Evolutionary conservation across 805 yeast genomes (phyloP), one percentile per base, ranked within the genome.

Genomic region (Candida odintsovae): DNA sequence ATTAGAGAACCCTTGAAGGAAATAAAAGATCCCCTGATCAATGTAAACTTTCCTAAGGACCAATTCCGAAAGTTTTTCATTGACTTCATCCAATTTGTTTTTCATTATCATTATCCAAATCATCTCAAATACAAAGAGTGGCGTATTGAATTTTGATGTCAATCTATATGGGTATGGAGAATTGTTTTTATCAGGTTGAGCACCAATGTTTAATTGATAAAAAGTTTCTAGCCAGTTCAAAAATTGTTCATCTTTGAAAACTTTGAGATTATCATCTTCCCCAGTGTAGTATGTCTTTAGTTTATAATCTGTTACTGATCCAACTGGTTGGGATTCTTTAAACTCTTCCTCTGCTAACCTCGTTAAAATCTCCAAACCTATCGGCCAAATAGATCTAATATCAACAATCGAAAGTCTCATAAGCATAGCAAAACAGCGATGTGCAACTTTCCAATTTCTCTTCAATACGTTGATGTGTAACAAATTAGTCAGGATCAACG

Each of bases 311-410:
- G 44, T 26, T 2, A 42, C 31, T 3, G 29, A 23, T 2, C 19
- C 42, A n/a, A 46, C 48, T 3, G 47, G 51, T 12, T 48, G 31
- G 2, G 38, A 41, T 6, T 43, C 40, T 21, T 36, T 44, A 16
- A 37, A 42, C 15, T 51, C 41, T 42, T 50, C 41, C 38, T 58
- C 58, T 2, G 53, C 48, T 4, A 54, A 23, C 23, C 56, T 51
- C 7, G 50, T 48, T 20, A 83, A 56, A 6, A 83, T 77, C 49
- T 78, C 82, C 6, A 79, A 61, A 0, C 86, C 90, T 1, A 82
- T 33, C 0, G 84, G 76, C 90, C 90, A 85, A 11, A 83, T 57
- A 3, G 74, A 63, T 45, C 80, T 66, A 6, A 82, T 58, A 57
- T 84, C 87, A 11, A 77, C 69, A 1, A 61, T 60, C 1, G 75